Base-by-base conservation (phyloP, 108 stramenopile species). In the Bacterosira constricta region DNA sequence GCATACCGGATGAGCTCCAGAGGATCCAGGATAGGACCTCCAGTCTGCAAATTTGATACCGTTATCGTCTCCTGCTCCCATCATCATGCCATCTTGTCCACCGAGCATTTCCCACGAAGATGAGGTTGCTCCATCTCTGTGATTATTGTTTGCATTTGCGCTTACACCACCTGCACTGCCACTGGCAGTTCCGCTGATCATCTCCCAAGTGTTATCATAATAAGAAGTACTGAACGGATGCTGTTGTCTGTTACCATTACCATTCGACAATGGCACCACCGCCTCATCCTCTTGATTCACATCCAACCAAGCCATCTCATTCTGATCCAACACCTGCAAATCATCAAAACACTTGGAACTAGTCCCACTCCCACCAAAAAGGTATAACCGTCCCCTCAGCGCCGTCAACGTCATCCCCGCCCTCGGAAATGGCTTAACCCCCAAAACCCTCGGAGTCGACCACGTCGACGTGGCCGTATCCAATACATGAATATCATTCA, bases 331-430 rank as follows among this genome's bases (percentile, higher is more conserved):
- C 25, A 97, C 87, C 63, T 96, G 92, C 71, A 97, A 82, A 63
- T 96, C 96, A 58, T 94, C 81, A 80, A 95, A 97, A 78, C 97
- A 96, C 71, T 90, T 93, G 23, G 92, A 90, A 68, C 81, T 83
- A 6, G 84, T 81, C 9, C 96, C 97, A 38, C 77, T 85, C 34
- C 97, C 97, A 5, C 97, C 97, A 80, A 98, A 98, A 29, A 96
- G 75, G 69, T 85, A 98, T 26, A 96, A 63, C 35, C 92, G 78
- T 38, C 89, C 95, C 31, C 93, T 58, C 45, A 96, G 66, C 29
- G 94, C 89, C 15, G 93, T 96, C 58, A 96, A 63, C 17, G 94
- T 93, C 96, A 96, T 96, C 7, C 97, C 96, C 11, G 97, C 96
- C 21, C 97, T 74, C 15, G 97, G 95, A 70, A 91, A 91, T 9